phyloP scores from a whole-genome alignment of 345 rosid species.

The Reutealis trisperma region DNA sequence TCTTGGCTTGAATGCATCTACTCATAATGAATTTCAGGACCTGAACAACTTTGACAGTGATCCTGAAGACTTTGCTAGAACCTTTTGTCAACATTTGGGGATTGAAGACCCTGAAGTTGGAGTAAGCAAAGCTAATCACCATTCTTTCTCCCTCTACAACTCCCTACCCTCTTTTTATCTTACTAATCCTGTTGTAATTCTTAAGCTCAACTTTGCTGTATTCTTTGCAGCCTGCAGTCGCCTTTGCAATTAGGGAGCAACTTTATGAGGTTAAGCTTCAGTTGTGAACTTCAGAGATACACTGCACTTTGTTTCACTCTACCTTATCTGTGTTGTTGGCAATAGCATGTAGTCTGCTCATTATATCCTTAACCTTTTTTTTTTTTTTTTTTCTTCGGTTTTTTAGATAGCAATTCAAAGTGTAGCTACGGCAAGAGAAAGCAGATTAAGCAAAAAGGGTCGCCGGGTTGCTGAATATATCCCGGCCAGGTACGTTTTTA shows the following conservation, averaged over 20 bases:
- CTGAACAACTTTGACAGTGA: constrained; percentile 91
- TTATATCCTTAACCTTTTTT: neutral
- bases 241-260: constrained; percentile 93
- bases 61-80: constrained; percentile 89
- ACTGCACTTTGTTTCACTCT: constrained; percentile 5
- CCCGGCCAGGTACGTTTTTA: constrained; percentile 54
- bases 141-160: neutral
- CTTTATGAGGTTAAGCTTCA: constrained; percentile 69
- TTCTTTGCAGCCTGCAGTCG: constrained; percentile 81
- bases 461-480: constrained; percentile 75
- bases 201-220: neutral
- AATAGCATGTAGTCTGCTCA: neutral
- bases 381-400: too few species aligned
- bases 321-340: neutral
- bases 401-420: constrained; percentile 82
- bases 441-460: constrained; percentile 80
- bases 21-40: constrained; percentile 49
- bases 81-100: constrained; percentile 80
- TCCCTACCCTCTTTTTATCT: neutral
- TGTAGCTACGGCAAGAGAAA: constrained; percentile 86
- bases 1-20: constrained; percentile 2
- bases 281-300: neutral
- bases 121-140: constrained; percentile 44
- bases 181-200: neutral
- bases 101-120: constrained; percentile 95